These are phyloP conservation scores for Tricholoma sp. DNA, from an alignment of 768 basidiomycete genomes.

Conservation along the genomic window DNA sequence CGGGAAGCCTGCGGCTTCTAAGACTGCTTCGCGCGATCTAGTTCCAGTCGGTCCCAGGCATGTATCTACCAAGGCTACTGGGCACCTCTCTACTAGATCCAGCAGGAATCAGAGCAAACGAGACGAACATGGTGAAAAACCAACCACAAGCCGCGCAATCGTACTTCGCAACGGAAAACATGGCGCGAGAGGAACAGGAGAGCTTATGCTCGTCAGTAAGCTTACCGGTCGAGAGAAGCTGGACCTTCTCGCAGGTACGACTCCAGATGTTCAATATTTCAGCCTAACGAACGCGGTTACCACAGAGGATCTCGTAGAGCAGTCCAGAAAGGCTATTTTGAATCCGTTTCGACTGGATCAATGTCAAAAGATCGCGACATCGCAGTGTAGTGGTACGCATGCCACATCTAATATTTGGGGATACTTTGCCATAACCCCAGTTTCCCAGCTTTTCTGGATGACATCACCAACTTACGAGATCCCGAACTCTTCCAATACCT, in stretches of 20 bases:
- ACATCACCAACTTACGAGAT: constrained; percentile 64
- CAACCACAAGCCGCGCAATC: constrained; percentile 68
- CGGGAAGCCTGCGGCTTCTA: not conserved
- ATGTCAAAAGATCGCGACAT: constrained; percentile 64
- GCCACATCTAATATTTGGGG: not conserved
- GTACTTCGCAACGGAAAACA: constrained; percentile 71
- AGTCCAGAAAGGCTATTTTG: constrained; percentile 52
- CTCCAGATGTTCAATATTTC: constrained; percentile 1
- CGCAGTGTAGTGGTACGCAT: constrained; percentile 62
- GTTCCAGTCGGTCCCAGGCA: constrained; percentile 1
- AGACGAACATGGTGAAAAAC: constrained; percentile 46
- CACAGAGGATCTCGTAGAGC: constrained; percentile 63
- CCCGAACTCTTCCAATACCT: constrained; percentile 53
- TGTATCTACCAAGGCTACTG: constrained; percentile 22
- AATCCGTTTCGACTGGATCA: constrained; percentile 60
- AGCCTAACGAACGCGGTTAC: constrained; percentile 3
- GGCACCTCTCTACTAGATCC: constrained; percentile 38
- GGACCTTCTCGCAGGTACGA: constrained; percentile 68
- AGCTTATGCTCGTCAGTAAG: constrained; percentile 50
- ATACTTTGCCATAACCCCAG: not conserved
- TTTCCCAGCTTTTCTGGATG: constrained; percentile 57
- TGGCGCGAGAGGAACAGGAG: constrained; percentile 67
- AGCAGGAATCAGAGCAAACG: constrained; percentile 30
- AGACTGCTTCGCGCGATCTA: not conserved
- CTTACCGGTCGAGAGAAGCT: constrained; percentile 77